Base-by-base conservation (phyloP, 371 early-diverging fungal genomes). In the Actinomucor elegans region DNA sequence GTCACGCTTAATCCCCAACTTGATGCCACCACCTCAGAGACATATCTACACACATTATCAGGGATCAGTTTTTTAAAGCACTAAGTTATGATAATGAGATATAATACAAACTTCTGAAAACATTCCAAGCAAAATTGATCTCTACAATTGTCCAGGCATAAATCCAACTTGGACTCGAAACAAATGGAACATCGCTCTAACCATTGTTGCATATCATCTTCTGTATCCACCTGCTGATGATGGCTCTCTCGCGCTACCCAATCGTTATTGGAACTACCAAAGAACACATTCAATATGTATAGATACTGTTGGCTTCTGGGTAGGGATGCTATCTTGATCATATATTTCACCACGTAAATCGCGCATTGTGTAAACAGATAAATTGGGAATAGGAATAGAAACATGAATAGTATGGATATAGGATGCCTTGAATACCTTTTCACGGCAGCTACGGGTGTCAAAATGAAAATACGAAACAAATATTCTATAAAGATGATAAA, bases 1-100 rank as follows among this genome's bases (percentile, higher is more conserved):
- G 85, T 85, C 21, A 85, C 75, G 55, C 71, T 70, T 15, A 87
- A 66, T 9, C 87, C 87, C 87, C 87, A 87, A 37, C 84, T 84
- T 48, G 83, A 80, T 36, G 74, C 74, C 32, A 86, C 87, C 6
- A 82, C 83, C 60, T 82, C 84, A 36, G 81, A 75, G 17, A 86
- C 80, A 57, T 86, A 86, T 58, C 86, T 85, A 61, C 15, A 41
- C 15, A 27, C 23, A 52, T 43, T 29, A 20, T 34, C 28, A 32
- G 37, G 23, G 42, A 37, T n/a, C 10, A 36, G 18, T n/a, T 43
- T 24, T 31, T 26, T 43, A n/a, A n/a, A n/a, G 21, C 45, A 27
- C 23, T 23, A 18, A 21, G 49, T 18, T 40, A 4, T 44, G 15
- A 14, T 20, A n/a, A 20, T 20, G 17, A 5, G 21, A 32, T 10